Evolutionary conservation across 306 rosid genomes (phyloP).

Genomic region (Ammopiptanthus mongolicus): DNA sequence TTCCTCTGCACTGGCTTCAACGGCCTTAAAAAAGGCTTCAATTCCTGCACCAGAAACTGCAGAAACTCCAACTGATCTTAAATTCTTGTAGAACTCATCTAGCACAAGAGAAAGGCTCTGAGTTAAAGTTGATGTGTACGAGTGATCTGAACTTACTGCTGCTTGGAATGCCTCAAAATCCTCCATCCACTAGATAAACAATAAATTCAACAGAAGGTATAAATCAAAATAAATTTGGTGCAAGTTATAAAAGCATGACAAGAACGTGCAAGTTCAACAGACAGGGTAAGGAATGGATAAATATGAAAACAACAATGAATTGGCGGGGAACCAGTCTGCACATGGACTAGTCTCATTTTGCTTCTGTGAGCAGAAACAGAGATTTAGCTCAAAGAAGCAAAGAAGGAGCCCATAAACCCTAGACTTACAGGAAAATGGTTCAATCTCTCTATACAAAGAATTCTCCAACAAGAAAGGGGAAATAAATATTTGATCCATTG

Average conservation of each 20-base stretch:
- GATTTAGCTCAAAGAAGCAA: conserved; percentile 9
- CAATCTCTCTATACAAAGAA: neutral
- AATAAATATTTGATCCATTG: neutral
- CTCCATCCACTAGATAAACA: conserved; percentile 71
- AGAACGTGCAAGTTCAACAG: neutral
- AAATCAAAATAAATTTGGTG: neutral
- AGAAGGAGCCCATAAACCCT: conserved; percentile 2
- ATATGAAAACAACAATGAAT: neutral
- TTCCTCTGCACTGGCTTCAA: conserved; percentile 67
- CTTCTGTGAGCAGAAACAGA: neutral
- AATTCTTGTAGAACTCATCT: conserved; percentile 80
- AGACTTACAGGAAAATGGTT: neutral
- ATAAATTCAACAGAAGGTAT: neutral
- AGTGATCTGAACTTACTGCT: conserved; percentile 51
- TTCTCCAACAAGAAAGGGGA: neutral
- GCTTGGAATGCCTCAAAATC: conserved; percentile 81
- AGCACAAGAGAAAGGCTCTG: conserved; percentile 71
- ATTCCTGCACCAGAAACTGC: conserved; percentile 78
- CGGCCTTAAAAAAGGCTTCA: conserved; percentile 62
- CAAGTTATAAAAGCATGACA: neutral
- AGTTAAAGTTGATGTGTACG: conserved; percentile 53
- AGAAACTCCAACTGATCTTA: conserved; percentile 76
- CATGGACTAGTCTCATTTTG: neutral
- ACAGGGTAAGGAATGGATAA: neutral
- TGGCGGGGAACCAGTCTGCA: neutral